Conservation (phyloP, 441 rosid species). For the Viola pubescens region DNA sequence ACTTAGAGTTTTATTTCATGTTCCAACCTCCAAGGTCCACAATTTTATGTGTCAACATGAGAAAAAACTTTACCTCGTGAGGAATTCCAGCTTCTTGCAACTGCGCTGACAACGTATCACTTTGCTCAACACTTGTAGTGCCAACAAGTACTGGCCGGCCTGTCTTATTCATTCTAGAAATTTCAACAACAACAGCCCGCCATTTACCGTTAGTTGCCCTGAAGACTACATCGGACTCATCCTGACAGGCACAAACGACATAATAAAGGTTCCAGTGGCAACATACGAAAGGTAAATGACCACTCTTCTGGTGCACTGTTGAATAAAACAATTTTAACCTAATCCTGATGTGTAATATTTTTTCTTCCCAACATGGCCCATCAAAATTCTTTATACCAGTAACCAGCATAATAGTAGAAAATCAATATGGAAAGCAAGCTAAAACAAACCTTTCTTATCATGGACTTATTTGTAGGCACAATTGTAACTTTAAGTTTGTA, state of each 20-base stretch:
- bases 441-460: slow-evolving; percentile 82
- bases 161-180: slow-evolving; percentile 87
- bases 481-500: slow-evolving; percentile 93
- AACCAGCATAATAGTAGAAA: slow-evolving; percentile 7
- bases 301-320: no score
- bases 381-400: neutral
- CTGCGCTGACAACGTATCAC: slow-evolving; percentile 79
- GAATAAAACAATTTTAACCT: no score
- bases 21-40: neutral
- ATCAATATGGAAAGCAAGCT: slow-evolving; percentile 9
- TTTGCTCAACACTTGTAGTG: slow-evolving; percentile 96
- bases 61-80: slow-evolving; percentile 63
- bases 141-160: slow-evolving; percentile 96
- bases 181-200: slow-evolving; percentile 92
- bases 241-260: slow-evolving; percentile 38
- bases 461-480: slow-evolving; percentile 94
- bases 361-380: no score
- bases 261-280: no score
- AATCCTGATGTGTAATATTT: no score
- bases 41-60: slow-evolving; percentile 5
- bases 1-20: neutral
- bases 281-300: no score
- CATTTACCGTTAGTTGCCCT: slow-evolving; percentile 86
- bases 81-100: slow-evolving; percentile 77
- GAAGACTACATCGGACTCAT: slow-evolving; percentile 95